Evolutionary conservation across 345 rosid genomes (phyloP), one percentile per base, ranked within the genome.

Genomic region (Capsella bursapastoris): DNA sequence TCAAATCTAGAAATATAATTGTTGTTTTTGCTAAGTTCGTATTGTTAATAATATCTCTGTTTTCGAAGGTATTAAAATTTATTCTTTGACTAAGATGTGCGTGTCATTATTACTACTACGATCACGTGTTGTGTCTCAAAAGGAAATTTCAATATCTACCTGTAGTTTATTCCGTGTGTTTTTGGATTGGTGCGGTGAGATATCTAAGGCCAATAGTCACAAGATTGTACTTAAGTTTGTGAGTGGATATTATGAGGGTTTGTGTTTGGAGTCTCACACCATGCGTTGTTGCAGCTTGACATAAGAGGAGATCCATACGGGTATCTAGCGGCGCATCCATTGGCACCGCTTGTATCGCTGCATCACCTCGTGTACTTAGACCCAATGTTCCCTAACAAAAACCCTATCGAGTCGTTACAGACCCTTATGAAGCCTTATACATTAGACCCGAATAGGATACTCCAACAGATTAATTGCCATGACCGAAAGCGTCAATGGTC

Each of bases 311-410:
- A 84, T 60, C 83, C 91, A 5, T 93, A 79, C 50, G 97, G 97
- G 22, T 79, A 81, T 9, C 72, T 90, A n/a, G 87, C 91, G 14
- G 96, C 98, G 13, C 97, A 93, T 66, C 98, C 98, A 1, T 37
- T 81, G 18, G 75, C 85, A 4, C 96, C 97, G 2, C 86, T 90
- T 22, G 82, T 93, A 65, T 86, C 96, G 0, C 79, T 93, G 60
- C 97, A 93, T 79, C 97, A 93, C 78, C 72, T 93, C 2, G 96
- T 81, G 12, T 57, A 73, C 49, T 64, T 88, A 65, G 81, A 77
- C 29, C 75, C 98, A 7, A 62, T 91, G 47, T 84, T 90, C 70
- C 97, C 97, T 0, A 76, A 79, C 74, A 57, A 61, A 74, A 82
- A 78, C 78, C 86, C 66, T 22, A 62, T 81, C 1, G 77, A 71